Evolutionary conservation across 78 protist species (phyloP).

Genomic region (Diacronema lutheri): DNA sequence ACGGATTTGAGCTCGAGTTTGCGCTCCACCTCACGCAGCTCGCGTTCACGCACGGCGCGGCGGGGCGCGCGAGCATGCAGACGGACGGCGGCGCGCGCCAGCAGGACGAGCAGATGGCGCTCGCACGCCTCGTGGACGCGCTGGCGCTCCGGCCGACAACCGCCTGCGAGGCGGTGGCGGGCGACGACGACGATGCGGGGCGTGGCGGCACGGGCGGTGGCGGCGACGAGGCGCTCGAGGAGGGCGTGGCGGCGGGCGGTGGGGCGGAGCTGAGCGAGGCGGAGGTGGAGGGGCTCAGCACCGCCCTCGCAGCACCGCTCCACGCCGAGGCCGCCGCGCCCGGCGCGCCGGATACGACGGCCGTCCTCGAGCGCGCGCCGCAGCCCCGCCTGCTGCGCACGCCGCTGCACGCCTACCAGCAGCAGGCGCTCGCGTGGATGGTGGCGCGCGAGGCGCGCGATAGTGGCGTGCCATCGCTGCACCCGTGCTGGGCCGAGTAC

Average conservation of each 20-base stretch:
- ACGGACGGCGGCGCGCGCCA: background rate
- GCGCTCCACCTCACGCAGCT: background rate
- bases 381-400: background rate
- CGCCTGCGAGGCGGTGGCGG: too few species aligned
- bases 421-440: background rate
- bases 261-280: background rate
- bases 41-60: background rate
- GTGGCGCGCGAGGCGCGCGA: background rate
- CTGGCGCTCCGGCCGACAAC: background rate
- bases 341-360: background rate
- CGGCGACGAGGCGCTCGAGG: background rate
- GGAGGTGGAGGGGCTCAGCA: background rate
- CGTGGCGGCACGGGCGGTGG: too few species aligned
- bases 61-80: too few species aligned
- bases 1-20: background rate
- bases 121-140: background rate
- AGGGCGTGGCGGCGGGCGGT: background rate
- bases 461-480: too few species aligned
- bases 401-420: background rate
- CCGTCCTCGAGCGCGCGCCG: background rate
- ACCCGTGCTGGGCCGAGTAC: background rate
- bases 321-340: too few species aligned
- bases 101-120: background rate
- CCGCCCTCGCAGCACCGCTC: too few species aligned
- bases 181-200: too few species aligned